Conservation (phyloP, 495 filamentous ascomycete genomes). For the Pyronema domesticum region DNA sequence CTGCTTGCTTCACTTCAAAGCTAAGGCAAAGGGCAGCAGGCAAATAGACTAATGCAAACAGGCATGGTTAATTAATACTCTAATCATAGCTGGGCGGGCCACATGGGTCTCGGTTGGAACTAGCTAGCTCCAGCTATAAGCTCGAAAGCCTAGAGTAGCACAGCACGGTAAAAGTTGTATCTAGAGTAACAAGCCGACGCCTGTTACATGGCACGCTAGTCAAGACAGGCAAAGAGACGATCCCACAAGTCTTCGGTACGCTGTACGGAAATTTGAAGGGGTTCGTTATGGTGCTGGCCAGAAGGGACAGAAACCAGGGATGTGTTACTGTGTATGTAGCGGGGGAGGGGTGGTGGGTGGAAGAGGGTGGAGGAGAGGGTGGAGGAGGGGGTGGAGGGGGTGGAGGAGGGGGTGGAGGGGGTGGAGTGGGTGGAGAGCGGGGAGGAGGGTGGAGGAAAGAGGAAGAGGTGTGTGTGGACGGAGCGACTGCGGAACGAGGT, state of each 20-base stretch:
- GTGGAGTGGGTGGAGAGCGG: too few species aligned
- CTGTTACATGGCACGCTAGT: neutral
- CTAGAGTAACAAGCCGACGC: neutral
- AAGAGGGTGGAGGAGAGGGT: neutral
- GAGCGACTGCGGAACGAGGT: too few species aligned
- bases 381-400: too few species aligned
- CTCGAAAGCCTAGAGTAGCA: neutral
- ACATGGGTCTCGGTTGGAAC: neutral
- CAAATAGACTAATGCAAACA: too few species aligned
- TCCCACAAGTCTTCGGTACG: conserved; percentile 1
- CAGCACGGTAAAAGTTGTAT: conserved; percentile 1
- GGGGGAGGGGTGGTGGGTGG: neutral
- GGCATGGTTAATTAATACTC: too few species aligned
- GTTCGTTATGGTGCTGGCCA: conserved; percentile 3
- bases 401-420: too few species aligned
- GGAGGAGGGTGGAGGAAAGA: too few species aligned
- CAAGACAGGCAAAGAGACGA: conserved; percentile 2
- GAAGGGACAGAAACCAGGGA: conserved; percentile 3
- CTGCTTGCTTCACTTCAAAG: too few species aligned
- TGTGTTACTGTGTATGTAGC: neutral
- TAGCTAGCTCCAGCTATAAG: neutral
- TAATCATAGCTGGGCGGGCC: neutral
- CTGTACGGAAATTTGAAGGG: conserved; percentile 8
- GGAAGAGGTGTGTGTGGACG: too few species aligned
- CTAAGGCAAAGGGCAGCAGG: too few species aligned